phyloP scores from a whole-genome alignment of 495 filamentous ascomycete species.

The Articulospora tetracladia region DNA sequence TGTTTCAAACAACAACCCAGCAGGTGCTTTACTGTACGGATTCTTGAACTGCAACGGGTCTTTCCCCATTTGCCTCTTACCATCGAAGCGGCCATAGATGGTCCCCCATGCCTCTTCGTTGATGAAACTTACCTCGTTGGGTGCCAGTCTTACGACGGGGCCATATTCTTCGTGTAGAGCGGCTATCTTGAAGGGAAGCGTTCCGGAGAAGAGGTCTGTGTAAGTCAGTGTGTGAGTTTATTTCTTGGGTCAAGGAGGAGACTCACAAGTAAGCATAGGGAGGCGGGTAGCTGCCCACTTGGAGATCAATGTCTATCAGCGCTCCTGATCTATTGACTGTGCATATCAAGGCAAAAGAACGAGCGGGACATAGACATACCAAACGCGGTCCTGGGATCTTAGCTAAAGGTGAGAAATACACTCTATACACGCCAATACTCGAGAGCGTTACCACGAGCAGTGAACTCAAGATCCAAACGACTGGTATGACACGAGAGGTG shows the following conservation, averaged over 20 bases:
- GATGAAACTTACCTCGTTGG: conserved; percentile 53
- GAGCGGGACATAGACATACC: conserved; percentile 27
- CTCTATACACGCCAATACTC: not conserved
- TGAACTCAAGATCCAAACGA: no score
- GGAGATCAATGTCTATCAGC: conserved; percentile 25
- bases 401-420: not conserved
- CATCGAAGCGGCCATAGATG: conserved; percentile 4
- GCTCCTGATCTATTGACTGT: no score
- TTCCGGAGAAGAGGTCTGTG: conserved; percentile 49
- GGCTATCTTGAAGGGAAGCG: conserved; percentile 55
- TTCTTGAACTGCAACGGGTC: not conserved
- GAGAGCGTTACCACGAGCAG: no score
- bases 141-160: conserved; percentile 50
- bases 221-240: no score
- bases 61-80: conserved; percentile 9
- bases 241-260: no score
- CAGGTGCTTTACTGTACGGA: not conserved
- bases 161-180: conserved; percentile 54
- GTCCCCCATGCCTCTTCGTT: conserved; percentile 36
- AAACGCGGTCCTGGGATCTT: not conserved
- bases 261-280: conserved; percentile 50
- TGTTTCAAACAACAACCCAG: conserved; percentile 11
- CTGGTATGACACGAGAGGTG: no score
- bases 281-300: conserved; percentile 47
- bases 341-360: no score